Base-by-base conservation (phyloP, 495 filamentous ascomycete species). In the Aspergillus ostianus region DNA sequence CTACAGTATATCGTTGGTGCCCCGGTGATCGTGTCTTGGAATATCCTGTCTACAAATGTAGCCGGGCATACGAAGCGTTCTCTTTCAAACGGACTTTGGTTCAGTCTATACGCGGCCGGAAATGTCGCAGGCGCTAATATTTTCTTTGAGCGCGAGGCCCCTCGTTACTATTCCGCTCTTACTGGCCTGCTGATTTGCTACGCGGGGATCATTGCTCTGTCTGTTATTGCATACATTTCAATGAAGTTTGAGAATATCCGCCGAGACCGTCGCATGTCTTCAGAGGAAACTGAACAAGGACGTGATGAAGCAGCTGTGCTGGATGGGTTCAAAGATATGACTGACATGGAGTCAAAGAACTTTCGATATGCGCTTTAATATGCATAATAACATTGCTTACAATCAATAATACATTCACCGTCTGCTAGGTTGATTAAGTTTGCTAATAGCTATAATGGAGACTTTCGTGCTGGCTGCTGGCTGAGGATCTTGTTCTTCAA, bases 31-130 rank as follows among this genome's bases (percentile, higher is more conserved):
- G 73, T 83, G 0, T 70, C 82, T 0, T 78, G 86, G 58, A 81
- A 79, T n/a, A 57, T 87, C 3, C 81, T 86, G 15, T 76, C 76
- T 0, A 83, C 78, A 8, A 88, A 89, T 55, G 75, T 88, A 2
- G 83, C 83, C 1, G 86, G 85, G 9, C 87, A 87, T 67, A 88
- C 86, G 9, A 90, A 90, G 66, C 84, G 87, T 52, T 75, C 76
- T 0, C 61, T 78, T 18, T 74, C 77, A 6, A 78, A 74, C 51
- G 79, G 77, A 6, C 48, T 76, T 0, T 77, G 69, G 70, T 72
- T 74, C 56, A 64, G 67, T 0, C 21, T 73, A 0, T 79, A 76
- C 53, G 72, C 71, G 0, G 72, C 65, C 7, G 76, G 74, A 0
- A 79, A 77, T 61, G 70, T 77, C 6, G 71, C 71, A 0, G 74